Conservation (phyloP, 2,329 filamentous ascomycete species). For the Boeremia lycopersici region DNA sequence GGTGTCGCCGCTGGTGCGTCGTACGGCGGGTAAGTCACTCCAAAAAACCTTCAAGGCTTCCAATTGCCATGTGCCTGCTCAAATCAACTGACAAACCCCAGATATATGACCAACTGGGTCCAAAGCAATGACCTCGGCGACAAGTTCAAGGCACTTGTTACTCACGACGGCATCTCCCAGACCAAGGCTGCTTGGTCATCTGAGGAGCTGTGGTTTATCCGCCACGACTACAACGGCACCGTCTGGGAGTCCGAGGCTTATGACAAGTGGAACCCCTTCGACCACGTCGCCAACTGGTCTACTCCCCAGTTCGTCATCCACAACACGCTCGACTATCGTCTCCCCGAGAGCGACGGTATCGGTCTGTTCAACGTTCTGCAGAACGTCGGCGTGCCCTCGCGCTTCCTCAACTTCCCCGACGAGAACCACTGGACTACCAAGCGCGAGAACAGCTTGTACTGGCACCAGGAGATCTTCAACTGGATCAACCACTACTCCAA, state of each 20-base stretch:
- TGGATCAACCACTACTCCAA: constrained; percentile 48
- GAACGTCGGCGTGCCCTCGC: constrained; percentile 73
- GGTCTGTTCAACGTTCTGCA: constrained; percentile 87
- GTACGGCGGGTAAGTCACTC: constrained; percentile 40
- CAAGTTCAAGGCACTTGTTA: constrained; percentile 86
- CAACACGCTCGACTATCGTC: constrained; percentile 85
- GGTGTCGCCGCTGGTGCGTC: constrained; percentile 74
- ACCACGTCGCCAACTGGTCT: constrained; percentile 70
- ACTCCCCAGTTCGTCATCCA: constrained; percentile 92
- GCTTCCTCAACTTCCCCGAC: constrained; percentile 80
- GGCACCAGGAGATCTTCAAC: constrained; percentile 67
- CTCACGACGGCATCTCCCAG: constrained; percentile 84
- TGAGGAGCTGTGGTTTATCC: constrained; percentile 60
- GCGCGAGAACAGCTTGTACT: constrained; percentile 88
- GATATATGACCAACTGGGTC: constrained; percentile 73
- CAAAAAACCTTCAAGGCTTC: too few relatives aligned
- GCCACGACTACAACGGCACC: constrained; percentile 51
- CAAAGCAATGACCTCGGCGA: constrained; percentile 83
- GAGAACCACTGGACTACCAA: constrained; percentile 85
- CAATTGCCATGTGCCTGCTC: too few relatives aligned
- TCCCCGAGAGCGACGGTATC: constrained; percentile 84
- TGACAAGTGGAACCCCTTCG: constrained; percentile 63
- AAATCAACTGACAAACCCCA: too few relatives aligned
- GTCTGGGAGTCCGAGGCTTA: constrained; percentile 51
- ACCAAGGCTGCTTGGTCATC: constrained; percentile 52